Evolutionary conservation across 805 yeast species (phyloP), one percentile per base, ranked within the genome.

Genomic region (Metschnikowia continentalis): DNA sequence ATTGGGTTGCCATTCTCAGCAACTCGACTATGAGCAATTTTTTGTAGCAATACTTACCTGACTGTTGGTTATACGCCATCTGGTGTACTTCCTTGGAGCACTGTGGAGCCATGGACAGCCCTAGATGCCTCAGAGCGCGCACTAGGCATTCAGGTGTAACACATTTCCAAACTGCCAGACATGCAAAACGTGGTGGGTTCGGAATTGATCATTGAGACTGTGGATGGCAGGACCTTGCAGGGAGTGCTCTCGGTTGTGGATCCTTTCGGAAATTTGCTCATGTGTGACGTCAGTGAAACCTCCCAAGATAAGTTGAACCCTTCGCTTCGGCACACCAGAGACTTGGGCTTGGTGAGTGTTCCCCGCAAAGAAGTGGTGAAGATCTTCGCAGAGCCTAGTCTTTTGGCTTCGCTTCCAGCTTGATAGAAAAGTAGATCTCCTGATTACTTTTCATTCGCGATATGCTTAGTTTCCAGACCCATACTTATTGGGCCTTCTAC

Each of bases 191-290:
- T 62, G 52, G 68, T 73, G 32, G 77, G 77, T 14, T 42, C 64
- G 26, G 60, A 51, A 36, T 54, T 74, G 35, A 57, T 61, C 23
- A 51, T 74, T 15, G 52, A 55, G 17, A 57, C 71, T 35, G 54
- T 53, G 1, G 76, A 74, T 50, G 53, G 61, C 8, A 54, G 77
- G 22, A 54, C 60, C 5, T 52, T 74, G n/a, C 71, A 67, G 17
- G 78, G 78, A 1, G 54, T 67, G 2, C 60, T 74, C 43, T 66
- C 75, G 0, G 76, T 67, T 1, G 65, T 73, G 14, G 78, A 74
- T 52, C 76, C 76, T 1, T 74, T 71, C 58, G 78, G 78, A 3
- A 72, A 74, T 54, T 50, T 74, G 42, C 59, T 74, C 11, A 47
- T 74, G 44, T 61, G 69, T n/a, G 64, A 71, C 48, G 70, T 66